A percentile compares a stretch with the other conserved stretches of the same genome.
Evolutionary conservation across 2,329 filamentous ascomycete species (phyloP).

Genomic region (Fusarium newnesense): DNA sequence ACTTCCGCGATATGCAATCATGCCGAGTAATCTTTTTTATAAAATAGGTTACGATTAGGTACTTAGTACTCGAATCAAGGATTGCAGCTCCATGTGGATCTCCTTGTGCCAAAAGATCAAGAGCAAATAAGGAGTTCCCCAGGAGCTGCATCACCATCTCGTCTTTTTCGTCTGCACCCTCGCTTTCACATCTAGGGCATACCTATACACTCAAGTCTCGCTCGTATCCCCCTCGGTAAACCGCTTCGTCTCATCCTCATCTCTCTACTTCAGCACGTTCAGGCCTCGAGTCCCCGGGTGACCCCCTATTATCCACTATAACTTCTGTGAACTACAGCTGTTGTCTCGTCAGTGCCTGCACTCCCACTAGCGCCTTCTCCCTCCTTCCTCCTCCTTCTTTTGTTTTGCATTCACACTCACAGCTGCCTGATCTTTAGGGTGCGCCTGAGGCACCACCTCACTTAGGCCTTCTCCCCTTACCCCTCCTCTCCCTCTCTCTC

Average conservation of each 20-base stretch:
- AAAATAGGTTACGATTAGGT: too few species aligned
- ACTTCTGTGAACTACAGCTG: too few species aligned
- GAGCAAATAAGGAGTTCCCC: not conserved
- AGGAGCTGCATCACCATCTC: not conserved
- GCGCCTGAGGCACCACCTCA: not conserved
- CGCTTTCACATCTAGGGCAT: not conserved
- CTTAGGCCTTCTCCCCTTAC: too few species aligned
- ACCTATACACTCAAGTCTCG: not conserved
- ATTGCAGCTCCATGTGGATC: not conserved
- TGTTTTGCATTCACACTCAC: not conserved
- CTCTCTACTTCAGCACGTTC: too few species aligned
- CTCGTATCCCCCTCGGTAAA: rapidly evolving
- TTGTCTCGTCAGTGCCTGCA: not conserved
- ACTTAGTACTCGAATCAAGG: rapidly evolving
- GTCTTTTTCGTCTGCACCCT: not conserved
- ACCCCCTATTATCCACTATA: not conserved
- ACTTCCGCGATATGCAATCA: too few species aligned
- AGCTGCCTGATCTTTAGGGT: not conserved
- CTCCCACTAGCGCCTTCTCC: not conserved
- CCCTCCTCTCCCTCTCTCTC: not conserved
- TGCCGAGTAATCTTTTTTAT: too few species aligned
- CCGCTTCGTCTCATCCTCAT: not conserved
- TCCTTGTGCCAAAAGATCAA: rapidly evolving
- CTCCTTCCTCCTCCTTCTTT: not conserved
- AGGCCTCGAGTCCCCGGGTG: too few species aligned